Evolutionary conservation across 2,329 filamentous ascomycete genomes (phyloP).

Genomic region (Pseudogymnoascus sp.): DNA sequence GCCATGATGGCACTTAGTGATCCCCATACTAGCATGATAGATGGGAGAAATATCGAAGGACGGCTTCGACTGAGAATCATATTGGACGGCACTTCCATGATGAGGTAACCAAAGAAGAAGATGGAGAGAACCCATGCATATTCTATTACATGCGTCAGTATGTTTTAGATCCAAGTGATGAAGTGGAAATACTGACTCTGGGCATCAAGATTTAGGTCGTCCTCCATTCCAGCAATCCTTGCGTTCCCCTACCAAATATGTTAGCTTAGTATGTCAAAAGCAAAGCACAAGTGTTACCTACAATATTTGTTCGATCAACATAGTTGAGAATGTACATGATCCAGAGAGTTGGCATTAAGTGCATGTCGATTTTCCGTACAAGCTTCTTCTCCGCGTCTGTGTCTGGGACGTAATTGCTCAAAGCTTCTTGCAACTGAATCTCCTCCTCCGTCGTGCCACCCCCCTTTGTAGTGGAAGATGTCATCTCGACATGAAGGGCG

Average conservation of each 20-base stretch:
- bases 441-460: slow-evolving; percentile 12
- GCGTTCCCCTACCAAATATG: slow-evolving; percentile 36
- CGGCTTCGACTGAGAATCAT: slow-evolving; percentile 38
- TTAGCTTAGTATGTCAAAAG: background rate
- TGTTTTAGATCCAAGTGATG: background rate
- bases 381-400: slow-evolving; percentile 26
- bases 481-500: slow-evolving; percentile 15
- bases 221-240: slow-evolving; percentile 44
- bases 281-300: background rate
- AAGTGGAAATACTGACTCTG: slow-evolving; percentile 1
- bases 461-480: slow-evolving; percentile 11
- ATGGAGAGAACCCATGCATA: slow-evolving; percentile 20
- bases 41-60: slow-evolving; percentile 38
- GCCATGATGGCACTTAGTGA: slow-evolving; percentile 44
- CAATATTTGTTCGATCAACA: slow-evolving; percentile 43
- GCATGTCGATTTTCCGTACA: slow-evolving; percentile 44
- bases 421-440: slow-evolving; percentile 20
- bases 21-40: slow-evolving; percentile 40
- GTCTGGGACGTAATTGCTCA: slow-evolving; percentile 25
- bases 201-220: slow-evolving; percentile 34
- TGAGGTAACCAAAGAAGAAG: slow-evolving; percentile 44
- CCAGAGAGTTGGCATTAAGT: slow-evolving; percentile 44
- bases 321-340: slow-evolving; percentile 50
- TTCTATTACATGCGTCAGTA: slow-evolving; percentile 2
- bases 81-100: slow-evolving; percentile 43